These are phyloP conservation scores for Penicillium salamii DNA, from an alignment of 495 filamentous ascomycete genomes.

Conservation along the genomic window DNA sequence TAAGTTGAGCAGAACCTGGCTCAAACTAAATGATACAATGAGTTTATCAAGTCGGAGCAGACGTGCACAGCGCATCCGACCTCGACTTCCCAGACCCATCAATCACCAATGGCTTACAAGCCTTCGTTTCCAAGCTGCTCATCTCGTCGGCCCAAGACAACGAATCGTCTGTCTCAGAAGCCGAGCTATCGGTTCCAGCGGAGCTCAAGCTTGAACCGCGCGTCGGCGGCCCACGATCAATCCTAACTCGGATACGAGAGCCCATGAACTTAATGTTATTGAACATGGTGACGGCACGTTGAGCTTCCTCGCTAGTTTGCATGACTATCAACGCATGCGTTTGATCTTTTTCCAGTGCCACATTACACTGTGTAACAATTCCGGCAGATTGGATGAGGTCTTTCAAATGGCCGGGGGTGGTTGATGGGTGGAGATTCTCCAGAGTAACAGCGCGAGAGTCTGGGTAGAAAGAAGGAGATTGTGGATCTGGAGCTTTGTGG, in stretches of 20 bases:
- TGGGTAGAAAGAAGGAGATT: conserved; percentile 3
- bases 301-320: conserved; percentile 33
- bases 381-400: conserved; percentile 21
- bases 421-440: conserved; percentile 26
- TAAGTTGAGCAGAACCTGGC: neutral
- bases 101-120: conserved; percentile 34
- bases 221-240: too few species aligned
- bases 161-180: neutral
- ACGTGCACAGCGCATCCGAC: conserved; percentile 16
- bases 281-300: conserved; percentile 26
- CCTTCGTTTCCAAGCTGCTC: neutral
- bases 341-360: conserved; percentile 18
- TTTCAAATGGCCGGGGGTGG: conserved; percentile 24
- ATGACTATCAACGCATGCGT: conserved; percentile 33
- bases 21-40: neutral
- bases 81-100: conserved; percentile 34
- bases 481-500: conserved; percentile 6
- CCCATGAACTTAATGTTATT: conserved; percentile 36
- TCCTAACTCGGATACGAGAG: conserved; percentile 22
- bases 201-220: conserved; percentile 8
- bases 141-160: conserved; percentile 5
- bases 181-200: neutral
- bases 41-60: conserved; percentile 16
- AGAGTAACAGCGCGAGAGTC: conserved; percentile 25
- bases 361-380: conserved; percentile 30